phyloP scores from a whole-genome alignment of 441 rosid species.

The Eugenia klotzschiana region DNA sequence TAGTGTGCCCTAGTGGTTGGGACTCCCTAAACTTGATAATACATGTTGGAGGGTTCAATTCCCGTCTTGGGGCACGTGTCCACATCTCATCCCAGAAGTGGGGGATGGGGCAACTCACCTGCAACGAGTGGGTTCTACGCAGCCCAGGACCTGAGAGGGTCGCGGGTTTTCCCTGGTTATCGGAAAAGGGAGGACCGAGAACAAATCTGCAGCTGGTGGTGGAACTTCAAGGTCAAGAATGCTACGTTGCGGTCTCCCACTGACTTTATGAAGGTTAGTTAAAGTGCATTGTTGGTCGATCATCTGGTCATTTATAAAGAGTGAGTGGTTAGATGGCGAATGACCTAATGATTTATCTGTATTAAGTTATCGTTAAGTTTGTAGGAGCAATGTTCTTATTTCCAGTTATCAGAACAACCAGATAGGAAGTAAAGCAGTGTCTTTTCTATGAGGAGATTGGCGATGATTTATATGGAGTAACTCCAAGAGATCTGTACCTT shows the following conservation, averaged over 20 bases:
- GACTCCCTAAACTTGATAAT: not conserved
- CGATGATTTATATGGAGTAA: not conserved
- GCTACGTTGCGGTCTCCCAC: not conserved
- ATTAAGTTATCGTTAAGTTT: not conserved
- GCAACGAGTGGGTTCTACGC: not conserved
- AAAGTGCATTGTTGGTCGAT: not conserved
- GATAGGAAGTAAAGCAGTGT: not conserved
- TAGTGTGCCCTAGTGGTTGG: not conserved
- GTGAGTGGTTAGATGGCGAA: not conserved
- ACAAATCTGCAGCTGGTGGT: not conserved
- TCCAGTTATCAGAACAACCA: not conserved
- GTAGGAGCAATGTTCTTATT: not conserved
- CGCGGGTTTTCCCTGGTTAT: not conserved
- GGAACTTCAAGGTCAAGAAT: not conserved
- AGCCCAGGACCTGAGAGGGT: rapidly evolving
- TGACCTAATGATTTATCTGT: not conserved
- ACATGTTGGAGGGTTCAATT: not conserved
- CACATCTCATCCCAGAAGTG: not conserved
- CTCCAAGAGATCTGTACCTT: not conserved
- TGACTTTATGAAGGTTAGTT: not conserved
- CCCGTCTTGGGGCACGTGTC: not conserved
- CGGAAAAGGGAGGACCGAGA: not conserved
- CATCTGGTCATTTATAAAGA: not conserved
- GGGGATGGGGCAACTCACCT: not conserved
- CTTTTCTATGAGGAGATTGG: not conserved